Conservation (phyloP, 2,329 filamentous ascomycete genomes). For the Aquanectria penicillioides region DNA sequence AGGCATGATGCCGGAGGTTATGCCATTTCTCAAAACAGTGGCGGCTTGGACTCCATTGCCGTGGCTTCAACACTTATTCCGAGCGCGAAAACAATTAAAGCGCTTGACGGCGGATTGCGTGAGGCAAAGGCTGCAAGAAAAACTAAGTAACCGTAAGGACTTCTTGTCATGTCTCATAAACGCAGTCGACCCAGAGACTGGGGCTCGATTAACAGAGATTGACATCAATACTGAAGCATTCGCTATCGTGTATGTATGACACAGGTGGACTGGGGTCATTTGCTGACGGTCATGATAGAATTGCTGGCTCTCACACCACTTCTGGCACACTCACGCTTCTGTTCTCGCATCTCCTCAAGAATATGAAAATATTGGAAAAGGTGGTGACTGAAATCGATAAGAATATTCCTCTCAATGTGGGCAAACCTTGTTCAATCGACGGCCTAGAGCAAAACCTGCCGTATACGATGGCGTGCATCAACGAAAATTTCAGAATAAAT, state of each 20-base stretch:
- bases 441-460: background rate
- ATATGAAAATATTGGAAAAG: background rate
- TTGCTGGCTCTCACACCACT: slow-evolving; percentile 15
- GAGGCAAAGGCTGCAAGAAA: background rate
- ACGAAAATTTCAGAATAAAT: slow-evolving; percentile 17
- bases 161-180: slow-evolving; percentile 13
- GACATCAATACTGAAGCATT: slow-evolving; percentile 16
- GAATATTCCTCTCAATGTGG: background rate
- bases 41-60: background rate
- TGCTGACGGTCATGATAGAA: background rate
- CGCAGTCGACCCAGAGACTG: slow-evolving; percentile 15
- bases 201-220: background rate
- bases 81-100: slow-evolving; percentile 10
- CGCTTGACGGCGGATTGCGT: slow-evolving; percentile 12
- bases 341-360: slow-evolving; percentile 9
- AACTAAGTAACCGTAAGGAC: slow-evolving; percentile 1
- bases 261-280: background rate
- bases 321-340: slow-evolving; percentile 10
- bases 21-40: slow-evolving; percentile 1
- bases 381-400: slow-evolving; percentile 4
- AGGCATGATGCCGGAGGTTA: slow-evolving; percentile 16
- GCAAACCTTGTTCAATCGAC: background rate
- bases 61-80: slow-evolving; percentile 1
- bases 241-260: slow-evolving; percentile 3
- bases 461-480: slow-evolving; percentile 13